Base-by-base conservation (phyloP, 2,329 filamentous ascomycete species). In the Epichloe aotearoae region DNA sequence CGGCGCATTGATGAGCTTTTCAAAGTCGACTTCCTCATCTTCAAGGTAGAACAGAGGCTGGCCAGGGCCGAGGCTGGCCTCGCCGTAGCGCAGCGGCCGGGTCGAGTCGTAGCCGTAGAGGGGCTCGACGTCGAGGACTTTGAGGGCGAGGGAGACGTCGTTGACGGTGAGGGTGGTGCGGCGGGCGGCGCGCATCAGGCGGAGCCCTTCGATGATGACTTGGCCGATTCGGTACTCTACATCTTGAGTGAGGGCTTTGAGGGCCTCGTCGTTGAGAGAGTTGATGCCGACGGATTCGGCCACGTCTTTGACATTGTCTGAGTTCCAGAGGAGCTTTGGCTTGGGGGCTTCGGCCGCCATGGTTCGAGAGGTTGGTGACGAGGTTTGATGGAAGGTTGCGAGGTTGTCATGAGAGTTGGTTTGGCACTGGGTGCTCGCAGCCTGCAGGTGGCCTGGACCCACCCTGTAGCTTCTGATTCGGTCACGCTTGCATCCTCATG, bases 1-100 rank as follows among this genome's bases (percentile, higher is more conserved):
- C 4, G 93, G 88, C 56, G 89, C 89, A 70, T 98, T 98, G 65
- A 98, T 96, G 58, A 98, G 74, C 73, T 97, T 97, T 72, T 98
- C 93, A 64, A 98, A 97, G 68, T 98, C 93, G 50, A 97, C 84
- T 72, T 98, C 93, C 64, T 98, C 93, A 65, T 98, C 93, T 63
- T 98, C 93, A 38, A 98, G 86, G 65, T 98, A 98, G 69, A 91
- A 98, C 20, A 98, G 73, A 49, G 91, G 89, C 68, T 98, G 93
- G 10, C 91, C 90, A 14, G 90, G 89, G 0, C 93, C 93, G 54
- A 98, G 73, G 52, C 87, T 94, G 3, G 93, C 93, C 68, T 98
- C 93, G 48, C 93, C 93, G 63, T 94, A 98, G 50, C 86, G 80
- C 60, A 98, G 71, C 26, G 90, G 88, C 48, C 91, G 77, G 41